Percentiles rank a stretch among this genome's conserved stretches.
Conservation (phyloP, 2,329 filamentous ascomycete genomes). For the Byssothecium circinans region DNA sequence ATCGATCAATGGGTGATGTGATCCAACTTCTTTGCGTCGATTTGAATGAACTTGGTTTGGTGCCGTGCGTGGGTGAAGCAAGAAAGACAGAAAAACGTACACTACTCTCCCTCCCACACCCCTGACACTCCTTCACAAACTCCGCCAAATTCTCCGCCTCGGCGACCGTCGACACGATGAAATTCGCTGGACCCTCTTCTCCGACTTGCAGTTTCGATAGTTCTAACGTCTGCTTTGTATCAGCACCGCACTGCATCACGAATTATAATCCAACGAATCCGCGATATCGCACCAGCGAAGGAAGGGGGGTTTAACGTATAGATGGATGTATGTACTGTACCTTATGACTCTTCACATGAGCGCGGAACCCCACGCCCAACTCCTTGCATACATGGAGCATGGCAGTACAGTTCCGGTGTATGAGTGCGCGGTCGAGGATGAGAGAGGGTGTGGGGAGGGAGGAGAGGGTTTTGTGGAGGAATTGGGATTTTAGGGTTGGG, state of each 20-base stretch:
- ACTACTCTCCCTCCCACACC: slow-evolving; percentile 59
- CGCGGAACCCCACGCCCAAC: slow-evolving; percentile 68
- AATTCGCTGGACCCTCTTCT: slow-evolving; percentile 53
- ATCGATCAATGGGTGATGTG: not conserved
- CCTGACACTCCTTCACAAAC: slow-evolving; percentile 61
- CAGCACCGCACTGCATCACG: too few relatives aligned
- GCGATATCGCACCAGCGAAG: not conserved
- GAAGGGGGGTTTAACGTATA: not conserved
- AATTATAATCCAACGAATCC: too few relatives aligned
- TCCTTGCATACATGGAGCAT: slow-evolving; percentile 67
- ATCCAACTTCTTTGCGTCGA: too few relatives aligned
- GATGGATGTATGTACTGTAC: slow-evolving; percentile 42
- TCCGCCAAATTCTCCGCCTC: slow-evolving; percentile 70
- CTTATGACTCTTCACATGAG: slow-evolving; percentile 85
- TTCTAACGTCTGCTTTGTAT: slow-evolving; percentile 60
- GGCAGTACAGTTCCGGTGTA: slow-evolving; percentile 67
- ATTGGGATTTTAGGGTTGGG: slow-evolving; percentile 34
- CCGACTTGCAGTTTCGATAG: slow-evolving; percentile 72
- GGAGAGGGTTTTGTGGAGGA: slow-evolving; percentile 62
- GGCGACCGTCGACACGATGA: slow-evolving; percentile 73
- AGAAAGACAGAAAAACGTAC: too few relatives aligned
- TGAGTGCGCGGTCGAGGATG: slow-evolving; percentile 67
- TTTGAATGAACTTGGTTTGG: too few relatives aligned
- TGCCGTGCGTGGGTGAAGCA: too few relatives aligned
- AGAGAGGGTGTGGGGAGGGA: slow-evolving; percentile 67